phyloP scores from a whole-genome alignment of 768 basidiomycete species.

The Agrocybe pediades region DNA sequence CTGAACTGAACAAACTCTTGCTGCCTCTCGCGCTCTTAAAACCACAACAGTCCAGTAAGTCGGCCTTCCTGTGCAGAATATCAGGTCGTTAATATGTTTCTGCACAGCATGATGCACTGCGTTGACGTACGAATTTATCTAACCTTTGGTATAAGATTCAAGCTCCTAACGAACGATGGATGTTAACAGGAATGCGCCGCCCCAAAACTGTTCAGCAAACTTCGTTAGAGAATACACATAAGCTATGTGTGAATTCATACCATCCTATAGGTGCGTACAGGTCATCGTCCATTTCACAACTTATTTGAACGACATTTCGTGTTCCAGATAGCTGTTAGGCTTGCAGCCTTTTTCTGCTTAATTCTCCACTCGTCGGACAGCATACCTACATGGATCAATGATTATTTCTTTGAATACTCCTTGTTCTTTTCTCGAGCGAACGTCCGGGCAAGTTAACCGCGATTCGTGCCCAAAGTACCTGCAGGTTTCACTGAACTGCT shows the following conservation, averaged over 20 bases:
- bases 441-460: too few relatives aligned
- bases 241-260: not conserved
- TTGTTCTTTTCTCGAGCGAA: too few relatives aligned
- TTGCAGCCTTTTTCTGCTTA: not conserved
- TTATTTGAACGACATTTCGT: not conserved
- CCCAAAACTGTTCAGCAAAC: constrained; percentile 82
- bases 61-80: not conserved
- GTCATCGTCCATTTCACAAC: not conserved
- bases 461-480: too few relatives aligned
- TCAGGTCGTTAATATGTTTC: not conserved
- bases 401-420: not conserved
- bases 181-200: constrained; percentile 51
- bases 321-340: not conserved
- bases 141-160: not conserved
- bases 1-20: not conserved
- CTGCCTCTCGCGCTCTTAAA: not conserved
- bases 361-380: not conserved
- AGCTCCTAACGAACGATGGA: not conserved
- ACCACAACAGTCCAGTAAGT: constrained; percentile 65
- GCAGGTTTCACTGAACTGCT: too few relatives aligned
- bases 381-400: not conserved
- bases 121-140: constrained; percentile 66
- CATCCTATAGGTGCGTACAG: constrained; percentile 4
- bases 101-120: constrained; percentile 85
- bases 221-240: constrained; percentile 40